Evolutionary conservation across 108 stramenopile species (phyloP), one percentile per base, ranked within the genome.

Genomic region (Fragilaria radians): DNA sequence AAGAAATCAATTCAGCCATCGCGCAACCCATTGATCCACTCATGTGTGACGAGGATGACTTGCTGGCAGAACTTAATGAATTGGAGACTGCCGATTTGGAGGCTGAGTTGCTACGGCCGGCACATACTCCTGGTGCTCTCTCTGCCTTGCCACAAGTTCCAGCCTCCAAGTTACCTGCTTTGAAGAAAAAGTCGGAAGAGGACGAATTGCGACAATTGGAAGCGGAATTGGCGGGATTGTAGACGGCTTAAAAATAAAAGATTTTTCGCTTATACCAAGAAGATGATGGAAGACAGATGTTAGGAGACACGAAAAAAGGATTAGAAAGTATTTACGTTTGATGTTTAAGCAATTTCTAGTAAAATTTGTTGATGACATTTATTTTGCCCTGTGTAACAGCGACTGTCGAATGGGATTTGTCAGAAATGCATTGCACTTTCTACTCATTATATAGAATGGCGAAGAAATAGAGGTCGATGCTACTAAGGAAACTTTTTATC

Each of bases 1-100:
- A 88, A 59, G 88, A 92, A 72, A 89, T 96, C 60, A 85, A 79
- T 56, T 65, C 79, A 33, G 95, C 95, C 21, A 86, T 96, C 63
- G 74, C 87, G 3, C 83, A 86, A 61, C 91, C 93, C 0, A 85
- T 89, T 18, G 87, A 93, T 65, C 81, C 86, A 23, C 61, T 92
- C 5, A 34, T 91, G 62, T 33, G 69, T 11, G 95, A 94, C 62
- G 95, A 96, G 33, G 91, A 93, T 57, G 95, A 96, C 46, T 65
- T 96, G 54, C 71, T 96, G 83, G 84, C 75, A 23, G 95, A 96
- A 74, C 74, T 96, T 58, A 71, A 91, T 55, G 81, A 80, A 54
- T 70, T 96, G 69, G 93, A 86, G 59, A 85, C 88, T 11, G 80
- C 79, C 22, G 93, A 89, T 72, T 77, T 92, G 67, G 88, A 90